phyloP scores from a whole-genome alignment of 2,329 filamentous ascomycete species.

The Parafenestella ontariensis region DNA sequence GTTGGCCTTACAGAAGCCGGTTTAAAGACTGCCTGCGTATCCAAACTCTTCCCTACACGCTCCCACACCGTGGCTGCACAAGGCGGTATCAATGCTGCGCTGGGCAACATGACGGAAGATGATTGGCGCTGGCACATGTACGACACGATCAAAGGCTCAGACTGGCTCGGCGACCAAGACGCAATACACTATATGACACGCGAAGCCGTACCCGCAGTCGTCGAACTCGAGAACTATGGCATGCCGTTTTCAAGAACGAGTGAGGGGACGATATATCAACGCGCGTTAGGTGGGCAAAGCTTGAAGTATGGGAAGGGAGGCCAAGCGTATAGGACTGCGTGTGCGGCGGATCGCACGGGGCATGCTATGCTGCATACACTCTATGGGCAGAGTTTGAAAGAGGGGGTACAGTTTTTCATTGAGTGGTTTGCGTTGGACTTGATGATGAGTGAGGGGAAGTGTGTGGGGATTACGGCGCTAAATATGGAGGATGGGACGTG shows the following conservation, averaged over 20 bases:
- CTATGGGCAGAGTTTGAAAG: slow-evolving; percentile 58
- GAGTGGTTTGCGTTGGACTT: slow-evolving; percentile 60
- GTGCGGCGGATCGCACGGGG: slow-evolving; percentile 57
- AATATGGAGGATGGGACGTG: slow-evolving; percentile 59
- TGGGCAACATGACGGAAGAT: slow-evolving; percentile 64
- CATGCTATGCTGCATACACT: slow-evolving; percentile 60
- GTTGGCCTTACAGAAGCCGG: slow-evolving; percentile 70
- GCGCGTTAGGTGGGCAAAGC: slow-evolving; percentile 58
- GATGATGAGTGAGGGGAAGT: slow-evolving; percentile 57
- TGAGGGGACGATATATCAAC: slow-evolving; percentile 57
- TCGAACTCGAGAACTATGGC: slow-evolving; percentile 64
- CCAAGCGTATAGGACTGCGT: slow-evolving; percentile 57
- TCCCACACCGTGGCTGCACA: slow-evolving; percentile 72
- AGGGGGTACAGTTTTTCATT: slow-evolving; percentile 59
- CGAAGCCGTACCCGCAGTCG: slow-evolving; percentile 61
- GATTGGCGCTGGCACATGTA: slow-evolving; percentile 69
- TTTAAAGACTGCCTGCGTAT: slow-evolving; percentile 70
- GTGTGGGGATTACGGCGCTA: slow-evolving; percentile 56
- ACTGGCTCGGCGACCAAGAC: slow-evolving; percentile 67
- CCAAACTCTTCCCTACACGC: slow-evolving; percentile 69
- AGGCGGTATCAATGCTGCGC: slow-evolving; percentile 67
- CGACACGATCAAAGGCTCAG: slow-evolving; percentile 65
- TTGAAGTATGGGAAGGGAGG: slow-evolving; percentile 57
- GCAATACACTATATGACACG: slow-evolving; percentile 67
- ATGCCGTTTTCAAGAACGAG: slow-evolving; percentile 61